Evolutionary conservation across 176 grass and related monocot genomes (phyloP), one percentile per base, ranked within the genome.

Genomic region (Raddia guianensis): DNA sequence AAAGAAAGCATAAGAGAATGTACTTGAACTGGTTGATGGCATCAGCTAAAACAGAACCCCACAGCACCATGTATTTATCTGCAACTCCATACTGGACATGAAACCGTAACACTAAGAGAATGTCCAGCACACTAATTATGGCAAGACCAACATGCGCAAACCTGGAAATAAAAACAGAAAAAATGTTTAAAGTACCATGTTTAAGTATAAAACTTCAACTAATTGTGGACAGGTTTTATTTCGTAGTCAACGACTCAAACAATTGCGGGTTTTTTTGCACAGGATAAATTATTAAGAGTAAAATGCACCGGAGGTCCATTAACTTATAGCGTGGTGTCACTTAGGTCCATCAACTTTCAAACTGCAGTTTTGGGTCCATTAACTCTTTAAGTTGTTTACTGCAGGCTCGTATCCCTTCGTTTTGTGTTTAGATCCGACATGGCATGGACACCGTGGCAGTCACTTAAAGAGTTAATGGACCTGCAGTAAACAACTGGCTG

Each of bases 11-110:
- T 58, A 53, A 71, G 73, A 68, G 15, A 46, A 27, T 51, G 60
- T 94, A 94, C 92, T 91, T 94, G 80, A 94, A 91, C 77, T 94
- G 92, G 62, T 86, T 89, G 74, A 94, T 94, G 68, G 92, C 76
- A 82, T 94, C 89, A 67, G 68, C 73, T 44, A 91, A 94, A 71
- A 87, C 81, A 73, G 92, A 94, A 76, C 92, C 86, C 81, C 89
- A 91, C 11, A 91, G 78, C 42, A 94, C 92, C 87, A 94, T 91
- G 81, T 89, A 89, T 74, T 89, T 87, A 66, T 91, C 92, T 2
- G 81, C 81, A 68, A 94, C 89, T 68, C 86, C 92, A 78, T 87
- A 89, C 57, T 57, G 84, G 82, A 66, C 60, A 73, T 94, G 92
- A 32, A 89, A 68, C 33, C 45, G 57, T 70, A 74, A 91, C 73